Evolutionary conservation across 495 filamentous ascomycete genomes (phyloP), one percentile per base, ranked within the genome.

Genomic region (Tricharina praecox): DNA sequence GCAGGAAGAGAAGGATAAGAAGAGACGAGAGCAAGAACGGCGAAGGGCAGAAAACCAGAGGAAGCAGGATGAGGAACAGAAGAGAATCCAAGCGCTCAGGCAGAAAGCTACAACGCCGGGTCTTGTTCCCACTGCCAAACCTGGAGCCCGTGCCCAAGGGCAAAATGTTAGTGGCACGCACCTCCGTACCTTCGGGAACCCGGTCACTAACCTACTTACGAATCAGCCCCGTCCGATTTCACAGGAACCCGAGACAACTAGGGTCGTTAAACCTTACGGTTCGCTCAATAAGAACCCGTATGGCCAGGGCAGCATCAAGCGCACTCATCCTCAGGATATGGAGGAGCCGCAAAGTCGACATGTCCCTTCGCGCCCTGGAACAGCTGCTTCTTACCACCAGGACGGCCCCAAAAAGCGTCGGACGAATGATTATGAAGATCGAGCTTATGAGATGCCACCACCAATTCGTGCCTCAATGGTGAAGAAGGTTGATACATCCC

Each of bases 381-480:
- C 50, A 62, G 64, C 23, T 36, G 62, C 65, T 1, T 32, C 40
- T 8, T 25, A 24, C 23, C 66, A 70, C 37, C 60, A 69, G 30
- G 64, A 66, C 16, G 74, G 75, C 7, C 56, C 66, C 19, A 78
- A 78, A 54, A 69, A 75, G 48, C 64, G 72, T 28, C 70, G 70
- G 50, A 78, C 75, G 0, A 70, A 75, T 15, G 56, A 59, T 39
- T 75, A 76, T 52, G 74, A 78, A 47, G 67, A 73, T 56, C 59
- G 50, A 24, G 42, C 42, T 21, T 51, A 51, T 42, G 55, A 54
- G 40, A 88, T 82, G 67, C 79, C 76, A 18, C 82, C 85, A 37
- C 85, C 86, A 10, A 82, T 90, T 47, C 75, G 86, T 46, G 82
- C 85, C 51, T 85, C 83, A 1, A 45, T 52, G 44, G 34, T 46